Base-by-base conservation (phyloP, 345 rosid species). In the Aurinia saxatilis region DNA sequence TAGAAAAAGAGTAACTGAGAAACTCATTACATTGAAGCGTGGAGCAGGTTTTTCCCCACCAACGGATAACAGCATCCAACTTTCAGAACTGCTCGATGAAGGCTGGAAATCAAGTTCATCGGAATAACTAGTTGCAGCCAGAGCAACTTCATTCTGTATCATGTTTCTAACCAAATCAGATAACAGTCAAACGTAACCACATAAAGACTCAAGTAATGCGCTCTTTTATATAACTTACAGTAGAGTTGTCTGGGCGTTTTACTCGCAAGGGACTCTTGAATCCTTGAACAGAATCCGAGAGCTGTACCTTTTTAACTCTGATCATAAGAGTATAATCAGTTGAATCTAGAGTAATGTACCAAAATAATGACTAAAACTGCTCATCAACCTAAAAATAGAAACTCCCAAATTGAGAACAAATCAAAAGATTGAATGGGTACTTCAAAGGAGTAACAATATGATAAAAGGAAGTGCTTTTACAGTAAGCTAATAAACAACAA, bases 271-370 rank as follows among this genome's bases (percentile, higher is more conserved):
- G 99, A 76, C 96, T 93, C 80, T 72, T 84, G 19, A 65, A 53
- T 44, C 83, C 95, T 67, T 76, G 85, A 11, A 81, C 69, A 46
- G 96, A 70, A 21, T 93, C 99, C 6, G 97, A 84, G 25, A 93
- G 95, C 68, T 90, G 99, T n/a, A 86, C 95, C 82, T 91, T 91
- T 87, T 90, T 93, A 57, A 87, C 81, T 71, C 99, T 93, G 66
- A 67, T 57, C 40, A 63, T 4, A 27, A 17, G 40, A 34, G 46
- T 45, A 41, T 21, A 54, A 31, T 0, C 31, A 70, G 1, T 6
- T 6, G 14, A 29, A 40, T 68, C 17, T 39, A 4, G 19, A 54
- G 33, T 14, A 29, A 48, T 16, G 10, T 34, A n/a, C n/a, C n/a
- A n/a, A n/a, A n/a, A n/a, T n/a, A n/a, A n/a, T n/a, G n/a, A 53